Conservation (phyloP, 2,329 filamentous ascomycete species). For the Alternaria ventricosa region DNA sequence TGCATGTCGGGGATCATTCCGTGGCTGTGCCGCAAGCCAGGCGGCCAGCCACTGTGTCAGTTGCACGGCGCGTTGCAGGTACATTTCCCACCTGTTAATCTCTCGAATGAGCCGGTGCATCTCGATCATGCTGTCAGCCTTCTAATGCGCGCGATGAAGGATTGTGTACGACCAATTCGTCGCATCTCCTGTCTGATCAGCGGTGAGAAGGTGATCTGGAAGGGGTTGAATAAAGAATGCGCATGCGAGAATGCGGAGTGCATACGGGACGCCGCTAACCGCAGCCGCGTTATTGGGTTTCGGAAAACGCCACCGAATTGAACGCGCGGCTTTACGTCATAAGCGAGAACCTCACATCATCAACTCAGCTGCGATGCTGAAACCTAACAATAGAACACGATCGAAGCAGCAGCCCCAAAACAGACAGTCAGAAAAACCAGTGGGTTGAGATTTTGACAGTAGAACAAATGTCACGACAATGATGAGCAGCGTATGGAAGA, state of each 20-base stretch:
- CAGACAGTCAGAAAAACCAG: not conserved
- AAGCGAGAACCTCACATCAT: not conserved
- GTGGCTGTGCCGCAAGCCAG: not conserved
- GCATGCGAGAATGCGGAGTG: constrained; percentile 2
- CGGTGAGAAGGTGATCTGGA: not conserved
- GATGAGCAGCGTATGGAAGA: not conserved
- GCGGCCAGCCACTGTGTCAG: not conserved
- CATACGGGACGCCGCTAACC: not conserved
- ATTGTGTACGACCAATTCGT: not conserved
- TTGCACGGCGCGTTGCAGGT: not conserved
- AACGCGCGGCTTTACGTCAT: constrained; percentile 10
- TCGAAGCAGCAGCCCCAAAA: too few species aligned
- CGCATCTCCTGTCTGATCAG: not conserved
- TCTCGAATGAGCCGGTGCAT: not conserved
- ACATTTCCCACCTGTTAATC: not conserved
- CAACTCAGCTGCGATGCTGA: not conserved
- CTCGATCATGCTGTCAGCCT: not conserved
- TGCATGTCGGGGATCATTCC: not conserved
- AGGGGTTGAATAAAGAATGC: not conserved
- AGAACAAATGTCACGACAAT: not conserved
- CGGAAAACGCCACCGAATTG: not conserved
- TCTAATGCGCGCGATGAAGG: not conserved
- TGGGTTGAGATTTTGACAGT: too few species aligned
- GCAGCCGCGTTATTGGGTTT: not conserved
- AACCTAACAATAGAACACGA: not conserved